A percentile compares a stretch with the other conserved stretches of the same genome.
These are phyloP conservation scores for Ramularia endophylla DNA, from an alignment of 2,329 filamentous ascomycete genomes.

Conservation along the genomic window DNA sequence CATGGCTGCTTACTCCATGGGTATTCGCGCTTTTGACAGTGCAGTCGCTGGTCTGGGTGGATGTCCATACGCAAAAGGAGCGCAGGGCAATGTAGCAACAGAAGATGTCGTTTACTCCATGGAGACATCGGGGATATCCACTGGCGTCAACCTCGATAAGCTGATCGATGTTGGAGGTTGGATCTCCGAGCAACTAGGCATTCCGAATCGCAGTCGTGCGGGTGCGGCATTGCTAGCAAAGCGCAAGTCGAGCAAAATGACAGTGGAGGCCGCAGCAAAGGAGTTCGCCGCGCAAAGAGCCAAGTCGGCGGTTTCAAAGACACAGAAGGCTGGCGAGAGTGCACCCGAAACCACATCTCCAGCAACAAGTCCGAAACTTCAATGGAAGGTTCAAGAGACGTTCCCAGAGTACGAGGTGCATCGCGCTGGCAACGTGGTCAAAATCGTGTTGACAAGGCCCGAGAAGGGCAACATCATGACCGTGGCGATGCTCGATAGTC, in stretches of 20 bases:
- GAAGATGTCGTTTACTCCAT: conserved; percentile 27
- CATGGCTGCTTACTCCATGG: conserved; percentile 20
- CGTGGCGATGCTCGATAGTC: conserved; percentile 13
- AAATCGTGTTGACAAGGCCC: conserved; percentile 14
- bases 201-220: conserved; percentile 22
- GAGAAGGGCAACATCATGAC: conserved; percentile 19
- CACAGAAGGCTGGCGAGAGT: too few relatives aligned
- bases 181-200: conserved; percentile 19
- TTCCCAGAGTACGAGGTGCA: conserved; percentile 7
- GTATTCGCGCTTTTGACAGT: conserved; percentile 25
- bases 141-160: conserved; percentile 21
- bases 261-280: neutral
- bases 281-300: too few relatives aligned
- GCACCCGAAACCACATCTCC: too few relatives aligned
- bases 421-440: conserved; percentile 10
- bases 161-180: conserved; percentile 21
- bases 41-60: conserved; percentile 27
- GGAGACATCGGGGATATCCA: conserved; percentile 20
- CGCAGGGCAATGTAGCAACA: conserved; percentile 26
- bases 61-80: conserved; percentile 26
- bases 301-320: too few relatives aligned
- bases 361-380: neutral
- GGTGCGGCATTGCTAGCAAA: conserved; percentile 19
- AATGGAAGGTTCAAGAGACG: too few relatives aligned
- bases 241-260: neutral